Base-by-base conservation (phyloP, 179 eudicot species). In the Spergularia azorica region DNA sequence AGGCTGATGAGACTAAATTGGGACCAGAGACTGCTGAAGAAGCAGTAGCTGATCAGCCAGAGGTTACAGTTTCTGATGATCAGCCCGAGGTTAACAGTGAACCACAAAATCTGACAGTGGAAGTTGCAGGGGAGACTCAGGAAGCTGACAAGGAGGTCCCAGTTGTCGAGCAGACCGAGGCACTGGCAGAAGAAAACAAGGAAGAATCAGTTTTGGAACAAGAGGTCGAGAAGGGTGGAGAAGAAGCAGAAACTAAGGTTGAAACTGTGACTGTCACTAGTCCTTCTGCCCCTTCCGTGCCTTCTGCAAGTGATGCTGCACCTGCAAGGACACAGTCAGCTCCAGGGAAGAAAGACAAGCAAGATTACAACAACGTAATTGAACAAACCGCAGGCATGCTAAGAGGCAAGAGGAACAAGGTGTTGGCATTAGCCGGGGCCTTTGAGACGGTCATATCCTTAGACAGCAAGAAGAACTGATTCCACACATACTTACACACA, bases 341-440 rank as follows among this genome's bases (percentile, higher is more conserved):
- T 1, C 75, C 55, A 61, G 82, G 77, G 72, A 86, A 83, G 83
- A 84, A 83, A 62, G 88, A 82, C 13, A 71, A 77, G 39, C 82
- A 84, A 55, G 87, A 72, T 3, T 90, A 87, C 32, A 90, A 90
- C 14, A 88, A 88, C 54, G 90, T 90, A 77, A 90, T 89, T 10
- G 95, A 89, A 75, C 78, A 85, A 79, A 89, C 91, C 0, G 86
- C 93, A 36, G 80, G 64, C 58, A 88, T 84, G 83, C 86, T 89
- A 16, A 83, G 85, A 56, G 87, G 87, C 43, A 86, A 76, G 83
- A 89, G 78, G 73, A 88, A 84, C 83, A 90, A 88, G 81, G 93
- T 90, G 76, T 76, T 79, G 84, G 95, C 95, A 43, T 75, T 90
- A 21, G 95, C 89, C 13, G 95, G 95, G 9, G 95, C 95, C 36